Base-by-base conservation (phyloP, 2,329 filamentous ascomycete genomes). In the Cladosporium austrohemisphaericum region DNA sequence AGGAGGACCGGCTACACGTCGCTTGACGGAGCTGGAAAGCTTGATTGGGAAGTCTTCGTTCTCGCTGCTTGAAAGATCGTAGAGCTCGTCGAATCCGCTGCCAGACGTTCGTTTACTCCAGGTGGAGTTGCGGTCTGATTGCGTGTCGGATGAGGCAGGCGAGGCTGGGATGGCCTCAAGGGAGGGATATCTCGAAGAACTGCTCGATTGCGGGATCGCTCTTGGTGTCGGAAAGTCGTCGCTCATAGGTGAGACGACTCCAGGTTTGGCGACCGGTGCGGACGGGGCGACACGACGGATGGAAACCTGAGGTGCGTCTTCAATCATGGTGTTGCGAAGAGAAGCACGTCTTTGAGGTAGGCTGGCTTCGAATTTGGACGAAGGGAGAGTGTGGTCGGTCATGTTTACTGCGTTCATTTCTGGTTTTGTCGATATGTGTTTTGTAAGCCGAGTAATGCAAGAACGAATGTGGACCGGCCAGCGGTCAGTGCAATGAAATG, bases 1-100 rank as follows among this genome's bases (percentile, higher is more conserved):
- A 32, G 55, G 54, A 28, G 53, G 52, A 49, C 54, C 51, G 19
- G 45, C 55, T 2, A 62, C 61, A 41, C 61, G 60, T 54, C 71
- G 68, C 66, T 74, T 76, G 53, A 75, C 71, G 18, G 73, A 76
- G 68, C 76, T 61, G 65, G 79, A 68, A 63, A 76, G 64, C 69
- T 76, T 63, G 65, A 77, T 62, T 61, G 73, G 60, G 60, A 82
- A 65, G 61, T 70, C 69, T 57, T 80, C 75, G 7, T 80, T 76
- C 59, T 95, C 89, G 48, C 89, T 82, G 57, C 94, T 89, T 13
- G 88, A 90, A 33, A 88, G 78, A 67, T 93, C 87, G 67, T 95
- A 95, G 41, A 95, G 73, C 60, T 94, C 88, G 68, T 95, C 88
- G 60, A 92, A 92, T 56, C 88, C 84, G 57, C 80, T 87, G 55